Percentiles rank a stretch among this genome's conserved stretches.
Evolutionary conservation across 139 green algal species (phyloP).

Genomic region (Zygnema cylindricum): DNA sequence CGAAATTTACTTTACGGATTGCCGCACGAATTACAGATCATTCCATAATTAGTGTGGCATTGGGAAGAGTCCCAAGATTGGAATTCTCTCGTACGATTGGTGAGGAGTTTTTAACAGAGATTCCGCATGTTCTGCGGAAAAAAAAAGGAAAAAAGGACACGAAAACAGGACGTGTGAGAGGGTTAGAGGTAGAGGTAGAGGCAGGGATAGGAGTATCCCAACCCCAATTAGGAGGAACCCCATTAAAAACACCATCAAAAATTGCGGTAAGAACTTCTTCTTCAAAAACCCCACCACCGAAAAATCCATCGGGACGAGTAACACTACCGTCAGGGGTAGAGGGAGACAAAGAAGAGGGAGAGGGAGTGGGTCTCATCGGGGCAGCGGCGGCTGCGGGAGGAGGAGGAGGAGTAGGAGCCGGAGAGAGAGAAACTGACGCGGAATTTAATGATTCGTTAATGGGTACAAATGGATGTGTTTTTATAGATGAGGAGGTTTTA

Average conservation of each 20-base stretch:
- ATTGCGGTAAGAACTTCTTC: too few relatives aligned
- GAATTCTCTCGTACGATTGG: neutral
- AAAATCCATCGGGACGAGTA: too few relatives aligned
- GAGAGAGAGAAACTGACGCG: neutral
- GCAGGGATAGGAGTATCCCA: too few relatives aligned
- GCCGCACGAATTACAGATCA: slow-evolving; percentile 19
- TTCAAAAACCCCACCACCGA: too few relatives aligned
- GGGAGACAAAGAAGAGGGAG: too few relatives aligned
- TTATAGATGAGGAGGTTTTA: slow-evolving; percentile 23
- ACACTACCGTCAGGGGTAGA: too few relatives aligned
- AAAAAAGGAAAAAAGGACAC: too few relatives aligned
- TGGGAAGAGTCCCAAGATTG: slow-evolving; percentile 26
- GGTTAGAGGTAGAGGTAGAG: too few relatives aligned
- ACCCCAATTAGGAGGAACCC: too few relatives aligned
- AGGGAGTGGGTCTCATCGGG: neutral
- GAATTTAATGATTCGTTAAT: neutral
- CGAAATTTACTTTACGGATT: slow-evolving; percentile 24
- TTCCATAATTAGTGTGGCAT: slow-evolving; percentile 25
- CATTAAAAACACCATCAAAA: too few relatives aligned
- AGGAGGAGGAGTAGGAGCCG: neutral
- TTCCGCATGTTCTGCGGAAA: neutral
- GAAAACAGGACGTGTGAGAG: too few relatives aligned
- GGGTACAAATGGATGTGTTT: neutral
- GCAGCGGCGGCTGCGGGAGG: too few relatives aligned
- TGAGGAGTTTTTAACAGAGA: neutral